A percentile compares a stretch with the other conserved stretches of the same genome.
These are phyloP conservation scores for Circinella minor DNA, from an alignment of 371 early-diverging fungal species.

Conservation along the genomic window DNA sequence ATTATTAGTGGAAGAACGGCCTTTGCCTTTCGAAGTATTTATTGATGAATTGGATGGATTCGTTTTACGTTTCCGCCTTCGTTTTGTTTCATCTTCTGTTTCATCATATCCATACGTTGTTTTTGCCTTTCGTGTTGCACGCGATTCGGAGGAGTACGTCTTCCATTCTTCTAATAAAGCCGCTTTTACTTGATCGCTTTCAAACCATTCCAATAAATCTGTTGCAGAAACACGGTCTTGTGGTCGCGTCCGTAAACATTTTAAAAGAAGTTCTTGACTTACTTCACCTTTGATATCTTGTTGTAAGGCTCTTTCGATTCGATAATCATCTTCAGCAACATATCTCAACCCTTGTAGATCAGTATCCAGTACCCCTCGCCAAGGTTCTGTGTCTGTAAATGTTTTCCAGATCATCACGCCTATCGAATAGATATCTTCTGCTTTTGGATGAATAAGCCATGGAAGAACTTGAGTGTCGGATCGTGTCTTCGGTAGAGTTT, in stretches of 20 bases:
- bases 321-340: conserved; percentile 60
- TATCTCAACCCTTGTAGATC: conserved; percentile 67
- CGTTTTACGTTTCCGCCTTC: conserved; percentile 3
- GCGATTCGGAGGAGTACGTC: conserved; percentile 50
- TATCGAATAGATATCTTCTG: conserved; percentile 70
- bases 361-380: conserved; percentile 69
- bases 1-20: not conserved
- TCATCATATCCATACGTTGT: conserved; percentile 26
- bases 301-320: conserved; percentile 61
- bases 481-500: conserved; percentile 64
- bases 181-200: conserved; percentile 30
- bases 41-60: not conserved
- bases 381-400: conserved; percentile 70
- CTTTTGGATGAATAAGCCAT: conserved; percentile 62
- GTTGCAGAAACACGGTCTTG: conserved; percentile 55
- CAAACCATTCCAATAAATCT: conserved; percentile 53
- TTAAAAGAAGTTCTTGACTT: conserved; percentile 55
- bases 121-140: conserved; percentile 44
- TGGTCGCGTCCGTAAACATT: conserved; percentile 54
- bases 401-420: conserved; percentile 72
- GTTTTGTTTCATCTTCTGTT: conserved; percentile 2
- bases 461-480: conserved; percentile 55
- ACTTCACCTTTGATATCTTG: conserved; percentile 53
- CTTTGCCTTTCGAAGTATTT: not conserved
- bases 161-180: conserved; percentile 54